Evolutionary conservation across 1,139 yeast genomes (phyloP).

Genomic region (Kurtzmaniella quercitrusa): DNA sequence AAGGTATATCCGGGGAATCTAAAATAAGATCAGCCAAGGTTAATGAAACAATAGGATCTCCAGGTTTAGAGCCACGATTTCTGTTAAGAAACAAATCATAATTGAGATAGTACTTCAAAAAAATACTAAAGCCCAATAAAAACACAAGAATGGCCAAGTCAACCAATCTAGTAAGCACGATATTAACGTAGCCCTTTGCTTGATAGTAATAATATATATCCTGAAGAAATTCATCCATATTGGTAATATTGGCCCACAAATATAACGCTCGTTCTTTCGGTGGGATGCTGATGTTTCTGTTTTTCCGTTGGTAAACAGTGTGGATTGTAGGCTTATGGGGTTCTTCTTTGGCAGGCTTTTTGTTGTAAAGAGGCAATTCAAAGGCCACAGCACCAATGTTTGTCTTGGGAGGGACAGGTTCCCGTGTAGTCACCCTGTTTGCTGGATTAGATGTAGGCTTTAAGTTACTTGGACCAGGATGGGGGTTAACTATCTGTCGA

Average conservation of each 20-base stretch:
- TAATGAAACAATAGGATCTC: slow-evolving; percentile 11
- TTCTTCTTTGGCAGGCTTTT: slow-evolving; percentile 3
- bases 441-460: background rate
- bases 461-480: background rate
- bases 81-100: slow-evolving; percentile 35
- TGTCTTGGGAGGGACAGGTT: background rate
- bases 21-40: slow-evolving; percentile 47
- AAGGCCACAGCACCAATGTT: slow-evolving; percentile 7
- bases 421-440: background rate
- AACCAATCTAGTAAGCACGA: slow-evolving; percentile 56
- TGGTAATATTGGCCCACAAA: slow-evolving; percentile 94
- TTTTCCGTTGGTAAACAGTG: slow-evolving; percentile 12
- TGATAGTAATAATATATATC: slow-evolving; percentile 82
- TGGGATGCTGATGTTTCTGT: slow-evolving; percentile 28
- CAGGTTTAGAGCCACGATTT: slow-evolving; percentile 25
- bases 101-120: slow-evolving; percentile 80
- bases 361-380: slow-evolving; percentile 8
- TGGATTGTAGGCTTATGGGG: slow-evolving; percentile 10
- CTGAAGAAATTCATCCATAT: slow-evolving; percentile 77
- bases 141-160: slow-evolving; percentile 74
- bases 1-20: slow-evolving; percentile 38
- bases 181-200: slow-evolving; percentile 81
- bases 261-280: slow-evolving; percentile 83
- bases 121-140: slow-evolving; percentile 73
- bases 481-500: background rate